Evolutionary conservation across 805 yeast species (phyloP).

Genomic region (Lipomyces orientalis): DNA sequence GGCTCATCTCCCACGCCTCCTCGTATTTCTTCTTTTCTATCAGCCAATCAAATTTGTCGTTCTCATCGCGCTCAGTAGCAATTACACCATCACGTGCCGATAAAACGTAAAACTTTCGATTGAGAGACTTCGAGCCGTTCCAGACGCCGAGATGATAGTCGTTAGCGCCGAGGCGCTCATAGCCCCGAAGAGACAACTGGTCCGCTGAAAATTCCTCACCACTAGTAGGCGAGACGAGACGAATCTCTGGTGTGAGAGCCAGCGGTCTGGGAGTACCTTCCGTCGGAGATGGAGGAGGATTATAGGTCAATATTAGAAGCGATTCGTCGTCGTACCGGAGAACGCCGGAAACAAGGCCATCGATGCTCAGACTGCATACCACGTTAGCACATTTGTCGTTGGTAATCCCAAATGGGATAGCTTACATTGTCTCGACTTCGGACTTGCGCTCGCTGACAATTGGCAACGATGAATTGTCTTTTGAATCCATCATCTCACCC

Average conservation of each 20-base stretch:
- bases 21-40: conserved; percentile 57
- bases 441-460: conserved; percentile 34
- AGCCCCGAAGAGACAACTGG: conserved; percentile 68
- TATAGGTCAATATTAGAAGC: conserved; percentile 63
- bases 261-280: conserved; percentile 36
- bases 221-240: conserved; percentile 64
- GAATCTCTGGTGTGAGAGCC: conserved; percentile 71
- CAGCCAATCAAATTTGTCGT: conserved; percentile 79
- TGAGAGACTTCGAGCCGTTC: conserved; percentile 44
- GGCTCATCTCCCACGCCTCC: conserved; percentile 82
- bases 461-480: conserved; percentile 8
- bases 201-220: conserved; percentile 81
- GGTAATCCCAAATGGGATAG: not conserved
- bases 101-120: conserved; percentile 64
- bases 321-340: conserved; percentile 76
- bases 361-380: conserved; percentile 50
- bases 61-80: conserved; percentile 70
- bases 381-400: conserved; percentile 33
- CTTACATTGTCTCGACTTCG: conserved; percentile 35
- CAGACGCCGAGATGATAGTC: conserved; percentile 72
- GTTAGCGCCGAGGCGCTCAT: conserved; percentile 68
- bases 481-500: conserved; percentile 13
- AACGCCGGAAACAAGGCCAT: conserved; percentile 73
- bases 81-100: conserved; percentile 83
- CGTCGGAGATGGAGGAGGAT: conserved; percentile 29